phyloP scores from a whole-genome alignment of 352 stramenopile species.

The Globisporangium spiculum region DNA sequence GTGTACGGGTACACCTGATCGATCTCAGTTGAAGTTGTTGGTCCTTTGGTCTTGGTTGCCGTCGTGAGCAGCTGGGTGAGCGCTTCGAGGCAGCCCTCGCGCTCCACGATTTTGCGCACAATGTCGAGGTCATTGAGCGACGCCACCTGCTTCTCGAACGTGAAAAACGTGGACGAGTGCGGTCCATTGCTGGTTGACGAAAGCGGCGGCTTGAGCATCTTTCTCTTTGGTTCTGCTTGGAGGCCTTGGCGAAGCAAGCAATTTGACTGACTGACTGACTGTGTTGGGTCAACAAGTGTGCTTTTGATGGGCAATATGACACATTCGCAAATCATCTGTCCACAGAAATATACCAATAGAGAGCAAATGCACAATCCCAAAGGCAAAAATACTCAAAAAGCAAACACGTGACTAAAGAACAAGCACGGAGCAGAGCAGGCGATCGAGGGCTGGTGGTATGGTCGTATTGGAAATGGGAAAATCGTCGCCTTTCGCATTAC shows the following conservation, averaged over 20 bases:
- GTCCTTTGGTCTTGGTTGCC: neutral
- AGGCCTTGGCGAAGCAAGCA: neutral
- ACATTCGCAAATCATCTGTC: neutral
- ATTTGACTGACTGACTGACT: neutral
- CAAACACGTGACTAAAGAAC: neutral
- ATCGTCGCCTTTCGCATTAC: neutral
- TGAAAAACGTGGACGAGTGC: slow-evolving; percentile 24
- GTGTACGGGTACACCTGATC: slow-evolving; percentile 24
- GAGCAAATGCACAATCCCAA: neutral
- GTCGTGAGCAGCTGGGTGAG: slow-evolving; percentile 51
- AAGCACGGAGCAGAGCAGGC: neutral
- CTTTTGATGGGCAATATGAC: neutral
- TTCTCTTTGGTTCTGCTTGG: neutral
- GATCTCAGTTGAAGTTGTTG: slow-evolving; percentile 10
- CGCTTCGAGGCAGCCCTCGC: slow-evolving; percentile 75
- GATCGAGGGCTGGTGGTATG: neutral
- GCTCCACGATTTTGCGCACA: slow-evolving; percentile 77
- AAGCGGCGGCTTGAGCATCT: slow-evolving; percentile 2
- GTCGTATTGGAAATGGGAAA: neutral
- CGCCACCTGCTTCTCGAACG: slow-evolving; percentile 34
- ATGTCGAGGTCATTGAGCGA: slow-evolving; percentile 58
- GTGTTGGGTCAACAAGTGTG: neutral
- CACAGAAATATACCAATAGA: neutral
- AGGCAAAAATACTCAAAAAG: neutral
- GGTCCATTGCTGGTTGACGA: slow-evolving; percentile 4